Evolutionary conservation across 2,329 filamentous ascomycete genomes (phyloP).

Genomic region (Fusarium chuoi): DNA sequence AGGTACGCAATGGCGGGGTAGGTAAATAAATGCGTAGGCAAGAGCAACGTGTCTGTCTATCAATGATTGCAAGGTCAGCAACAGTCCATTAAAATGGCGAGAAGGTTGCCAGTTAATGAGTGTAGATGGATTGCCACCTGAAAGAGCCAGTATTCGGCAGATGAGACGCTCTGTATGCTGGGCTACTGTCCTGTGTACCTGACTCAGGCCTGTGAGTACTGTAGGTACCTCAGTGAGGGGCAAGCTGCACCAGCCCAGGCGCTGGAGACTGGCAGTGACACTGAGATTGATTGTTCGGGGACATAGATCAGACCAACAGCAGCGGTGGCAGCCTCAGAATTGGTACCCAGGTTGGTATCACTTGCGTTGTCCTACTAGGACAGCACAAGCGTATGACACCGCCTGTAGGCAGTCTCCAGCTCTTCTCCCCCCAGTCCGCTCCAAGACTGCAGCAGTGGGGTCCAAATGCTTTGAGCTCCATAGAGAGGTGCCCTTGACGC

Average conservation of each 20-base stretch:
- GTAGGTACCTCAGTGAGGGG: conserved; percentile 22
- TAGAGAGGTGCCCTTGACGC: conserved; percentile 25
- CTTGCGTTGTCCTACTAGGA: neutral
- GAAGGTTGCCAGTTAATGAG: conserved; percentile 3
- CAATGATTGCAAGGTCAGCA: conserved; percentile 24
- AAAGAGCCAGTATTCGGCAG: neutral
- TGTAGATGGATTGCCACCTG: conserved; percentile 7
- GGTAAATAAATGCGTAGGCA: conserved; percentile 6
- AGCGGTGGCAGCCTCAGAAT: neutral
- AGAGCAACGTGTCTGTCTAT: conserved; percentile 27
- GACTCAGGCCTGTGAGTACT: conserved; percentile 14
- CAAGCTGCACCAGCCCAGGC: conserved; percentile 12
- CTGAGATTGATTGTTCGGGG: conserved; percentile 1
- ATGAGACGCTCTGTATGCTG: conserved; percentile 10
- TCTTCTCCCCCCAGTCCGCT: neutral
- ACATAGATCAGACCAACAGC: neutral
- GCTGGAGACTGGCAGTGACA: neutral
- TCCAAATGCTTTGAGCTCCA: conserved; percentile 12
- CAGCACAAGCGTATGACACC: conserved; percentile 6
- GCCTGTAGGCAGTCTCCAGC: neutral
- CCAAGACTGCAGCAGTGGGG: conserved; percentile 25
- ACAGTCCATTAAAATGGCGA: conserved; percentile 1
- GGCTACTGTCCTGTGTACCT: neutral
- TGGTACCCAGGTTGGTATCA: neutral
- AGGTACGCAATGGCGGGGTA: conserved; percentile 27